Base-by-base conservation (phyloP, 805 yeast genomes). In the Candida qinlingensis region DNA sequence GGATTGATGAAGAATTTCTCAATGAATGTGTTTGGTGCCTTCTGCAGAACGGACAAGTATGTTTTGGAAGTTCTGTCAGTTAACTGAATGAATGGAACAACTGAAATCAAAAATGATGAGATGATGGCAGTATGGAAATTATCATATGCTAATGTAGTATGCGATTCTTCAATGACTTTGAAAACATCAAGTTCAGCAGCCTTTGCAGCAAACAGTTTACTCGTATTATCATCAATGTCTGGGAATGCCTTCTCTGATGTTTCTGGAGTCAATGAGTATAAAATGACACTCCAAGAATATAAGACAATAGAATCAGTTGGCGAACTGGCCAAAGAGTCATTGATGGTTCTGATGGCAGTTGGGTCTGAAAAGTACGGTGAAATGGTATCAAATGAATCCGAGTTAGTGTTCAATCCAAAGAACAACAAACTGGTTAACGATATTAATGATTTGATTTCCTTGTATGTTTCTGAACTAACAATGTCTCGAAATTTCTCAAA, bases 221-320 rank as follows among this genome's bases (percentile, higher is more conserved):
- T 46, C 12, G 51, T 27, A 13, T 48, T 44, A 3, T 59, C 57
- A n/a, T 53, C 49, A 9, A 57, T 56, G 7, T 51, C 52, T 3
- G 61, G 60, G 30, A 72, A 66, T 19, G 59, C 58, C 38, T 74
- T 75, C 40, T 72, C 72, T n/a, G 76, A 56, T 3, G 76, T 57
- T 25, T 73, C 67, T 7, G 71, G 69, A 51, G 81, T 80, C 7
- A 61, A 47, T 26, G 83, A 67, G 54, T 79, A 78, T 9, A 81
- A 60, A 9, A 81, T 62, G 11, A 83, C 76, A 31, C 87, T 76
- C 92, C 92, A 86, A 26, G 80, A 75, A 58, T 83, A 85, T 40
- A 79, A 61, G 1, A 82, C 67, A 9, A 84, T 61, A 3, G 86
- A 67, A 51, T 77, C 77, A 3, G 65, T 49, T 10, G 68, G 62